Conservation (phyloP, 2,329 filamentous ascomycete genomes). For the Niveomyces coronatus region DNA sequence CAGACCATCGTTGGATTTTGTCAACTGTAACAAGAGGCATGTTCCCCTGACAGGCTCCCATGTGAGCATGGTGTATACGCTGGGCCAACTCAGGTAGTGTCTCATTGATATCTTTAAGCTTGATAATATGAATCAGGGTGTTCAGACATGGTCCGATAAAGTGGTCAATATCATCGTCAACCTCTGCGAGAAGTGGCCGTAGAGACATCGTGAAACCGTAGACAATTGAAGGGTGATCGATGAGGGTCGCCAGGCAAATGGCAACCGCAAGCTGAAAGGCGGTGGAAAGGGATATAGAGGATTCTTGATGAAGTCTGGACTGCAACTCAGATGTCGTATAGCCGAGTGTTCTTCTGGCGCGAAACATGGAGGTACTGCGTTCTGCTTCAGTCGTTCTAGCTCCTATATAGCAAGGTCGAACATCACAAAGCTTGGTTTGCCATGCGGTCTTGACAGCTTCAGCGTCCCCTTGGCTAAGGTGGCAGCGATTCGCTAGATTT, state of each 20-base stretch:
- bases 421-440: too few relatives aligned
- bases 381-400: too few relatives aligned
- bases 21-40: conserved; percentile 16
- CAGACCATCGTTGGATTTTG: conserved; percentile 15
- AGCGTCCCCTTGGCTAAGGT: too few relatives aligned
- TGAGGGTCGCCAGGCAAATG: conserved; percentile 12
- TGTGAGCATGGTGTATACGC: conserved; percentile 12
- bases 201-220: conserved; percentile 15
- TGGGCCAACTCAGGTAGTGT: conserved; percentile 8
- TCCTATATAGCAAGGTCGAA: too few relatives aligned
- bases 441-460: too few relatives aligned
- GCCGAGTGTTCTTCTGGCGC: too few relatives aligned
- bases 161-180: not conserved
- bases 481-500: too few relatives aligned
- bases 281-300: conserved; percentile 11
- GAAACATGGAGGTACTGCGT: too few relatives aligned
- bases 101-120: conserved; percentile 7
- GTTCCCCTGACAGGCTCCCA: conserved; percentile 11
- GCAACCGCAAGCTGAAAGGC: conserved; percentile 13
- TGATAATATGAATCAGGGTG: conserved; percentile 13
- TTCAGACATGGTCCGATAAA: conserved; percentile 15
- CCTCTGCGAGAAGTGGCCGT: conserved; percentile 10
- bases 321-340: conserved; percentile 5
- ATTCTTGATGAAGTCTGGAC: conserved; percentile 1
- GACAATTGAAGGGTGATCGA: conserved; percentile 9